Percentiles rank a stretch among this genome's conserved stretches.
Conservation (phyloP, 805 yeast species). For the Saccharomycopsis guyanensis region DNA sequence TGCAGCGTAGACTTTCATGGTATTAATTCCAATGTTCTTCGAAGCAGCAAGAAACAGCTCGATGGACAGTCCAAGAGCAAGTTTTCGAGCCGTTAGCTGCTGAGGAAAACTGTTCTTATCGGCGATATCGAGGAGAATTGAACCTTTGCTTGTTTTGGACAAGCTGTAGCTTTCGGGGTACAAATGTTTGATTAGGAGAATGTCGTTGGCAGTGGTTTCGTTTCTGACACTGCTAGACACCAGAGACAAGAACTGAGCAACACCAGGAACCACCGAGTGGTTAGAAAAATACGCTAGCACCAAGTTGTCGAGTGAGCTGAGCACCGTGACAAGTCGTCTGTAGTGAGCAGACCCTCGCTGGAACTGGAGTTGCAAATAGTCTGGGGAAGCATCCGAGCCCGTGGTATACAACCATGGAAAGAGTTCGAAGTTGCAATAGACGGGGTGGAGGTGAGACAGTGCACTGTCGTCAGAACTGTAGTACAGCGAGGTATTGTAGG, state of each 20-base stretch:
- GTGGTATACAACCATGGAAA: neutral
- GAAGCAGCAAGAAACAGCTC: neutral
- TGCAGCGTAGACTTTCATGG: neutral
- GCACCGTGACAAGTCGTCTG: neutral
- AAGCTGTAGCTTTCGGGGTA: slow-evolving; percentile 10
- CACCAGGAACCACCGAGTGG: slow-evolving; percentile 9
- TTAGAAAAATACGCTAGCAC: slow-evolving; percentile 6
- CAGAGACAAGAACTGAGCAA: slow-evolving; percentile 8
- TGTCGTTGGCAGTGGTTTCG: slow-evolving; percentile 2
- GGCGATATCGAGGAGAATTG: neutral
- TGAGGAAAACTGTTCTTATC: neutral
- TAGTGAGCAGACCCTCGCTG: neutral
- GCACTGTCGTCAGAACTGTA: neutral
- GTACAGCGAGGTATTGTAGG: neutral
- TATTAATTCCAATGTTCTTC: neutral
- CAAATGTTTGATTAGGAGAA: slow-evolving; percentile 9
- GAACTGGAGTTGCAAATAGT: neutral
- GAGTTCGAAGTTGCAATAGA: neutral
- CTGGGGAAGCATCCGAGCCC: too few relatives aligned
- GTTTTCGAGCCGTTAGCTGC: neutral
- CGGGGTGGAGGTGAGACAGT: neutral
- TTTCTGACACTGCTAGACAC: slow-evolving; percentile 4
- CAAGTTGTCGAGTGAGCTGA: slow-evolving; percentile 10
- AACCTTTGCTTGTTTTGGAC: neutral
- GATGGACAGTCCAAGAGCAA: neutral